These are phyloP conservation scores for Candida xyloterini DNA, from an alignment of 805 yeast species.

Conservation along the genomic window DNA sequence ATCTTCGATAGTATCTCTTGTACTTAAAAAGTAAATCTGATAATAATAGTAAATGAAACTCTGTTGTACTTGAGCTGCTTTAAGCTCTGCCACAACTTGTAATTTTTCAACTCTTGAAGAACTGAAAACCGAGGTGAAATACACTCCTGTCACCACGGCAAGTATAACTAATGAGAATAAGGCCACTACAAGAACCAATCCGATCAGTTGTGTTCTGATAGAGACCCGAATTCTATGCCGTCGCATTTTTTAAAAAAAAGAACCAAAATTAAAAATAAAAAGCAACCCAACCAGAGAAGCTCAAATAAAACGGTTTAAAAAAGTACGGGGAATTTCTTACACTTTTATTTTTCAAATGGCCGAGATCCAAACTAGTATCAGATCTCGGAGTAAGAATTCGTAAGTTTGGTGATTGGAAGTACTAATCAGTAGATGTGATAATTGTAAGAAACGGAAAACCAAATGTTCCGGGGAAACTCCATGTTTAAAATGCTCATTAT, in stretches of 20 bases:
- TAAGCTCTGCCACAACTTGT: conserved; percentile 74
- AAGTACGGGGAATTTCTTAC: too few relatives aligned
- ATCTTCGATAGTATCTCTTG: conserved; percentile 55
- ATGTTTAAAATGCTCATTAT: conserved; percentile 19
- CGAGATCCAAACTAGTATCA: not conserved
- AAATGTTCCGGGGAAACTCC: conserved; percentile 28
- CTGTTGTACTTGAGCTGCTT: conserved; percentile 76
- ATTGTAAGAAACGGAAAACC: conserved; percentile 23
- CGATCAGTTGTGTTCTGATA: conserved; percentile 70
- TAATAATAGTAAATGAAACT: conserved; percentile 59
- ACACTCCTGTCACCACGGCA: conserved; percentile 73
- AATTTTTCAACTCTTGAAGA: conserved; percentile 66
- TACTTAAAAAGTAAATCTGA: conserved; percentile 64
- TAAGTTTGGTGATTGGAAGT: conserved; percentile 1
- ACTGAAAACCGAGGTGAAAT: conserved; percentile 62
- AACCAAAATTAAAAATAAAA: not conserved
- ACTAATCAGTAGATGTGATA: conserved; percentile 16
- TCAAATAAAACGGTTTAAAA: too few relatives aligned
- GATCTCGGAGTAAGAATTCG: conserved; percentile 4
- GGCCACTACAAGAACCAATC: conserved; percentile 66
- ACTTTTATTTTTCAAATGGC: not conserved
- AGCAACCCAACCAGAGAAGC: not conserved
- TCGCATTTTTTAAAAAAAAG: conserved; percentile 13
- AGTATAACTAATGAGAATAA: conserved; percentile 61
- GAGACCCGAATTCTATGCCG: conserved; percentile 48